Base-by-base conservation (phyloP, 805 yeast species). In the Brettanomyces custersianus region DNA sequence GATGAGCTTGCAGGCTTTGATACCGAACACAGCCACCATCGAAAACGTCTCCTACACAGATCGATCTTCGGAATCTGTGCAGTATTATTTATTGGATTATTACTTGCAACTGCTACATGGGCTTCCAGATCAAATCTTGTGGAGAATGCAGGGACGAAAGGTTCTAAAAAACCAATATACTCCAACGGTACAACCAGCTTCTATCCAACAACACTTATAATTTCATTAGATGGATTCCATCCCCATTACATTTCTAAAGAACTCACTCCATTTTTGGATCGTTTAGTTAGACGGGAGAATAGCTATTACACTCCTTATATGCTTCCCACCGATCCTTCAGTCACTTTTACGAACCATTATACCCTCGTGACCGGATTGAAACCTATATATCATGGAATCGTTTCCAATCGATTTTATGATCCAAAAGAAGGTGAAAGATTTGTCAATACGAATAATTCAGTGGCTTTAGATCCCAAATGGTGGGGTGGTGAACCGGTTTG, bases 401-500 rank as follows among this genome's bases (percentile, higher is more conserved):
- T 88, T 2, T 87, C 92, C 2, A 84, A 86, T 59, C 72, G 78
- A 3, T 85, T 86, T 48, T 82, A 52, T 45, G 95, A 85, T 47
- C 77, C 86, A 1, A 45, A 37, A 1, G 42, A 68, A 20, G 51
- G 68, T 3, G 68, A 65, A 38, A 73, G 72, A 46, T 87, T 87
- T 54, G 60, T 76, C 30, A 79, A 80, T 47, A 75, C 79, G 11
- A 60, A 78, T 38, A 74, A 77, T 0, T 59, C 58, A 20, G 54
- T 52, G 40, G 77, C 80, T 4, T 51, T 72, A 19, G 67, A 71
- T 43, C 72, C 69, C 26, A 68, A 62, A 17, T 87, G 76, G 68
- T 87, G 95, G 94, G 90, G 87, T 18, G 95, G 95, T 18, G 92
- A 84, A 52, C 92, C 96, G 0, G 50, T 88, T 16, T 88, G 96